Percentiles rank a stretch among this genome's conserved stretches.
These are phyloP conservation scores for Musa troglodytarum DNA, from an alignment of 176 grass and related monocot genomes.

Conservation along the genomic window DNA sequence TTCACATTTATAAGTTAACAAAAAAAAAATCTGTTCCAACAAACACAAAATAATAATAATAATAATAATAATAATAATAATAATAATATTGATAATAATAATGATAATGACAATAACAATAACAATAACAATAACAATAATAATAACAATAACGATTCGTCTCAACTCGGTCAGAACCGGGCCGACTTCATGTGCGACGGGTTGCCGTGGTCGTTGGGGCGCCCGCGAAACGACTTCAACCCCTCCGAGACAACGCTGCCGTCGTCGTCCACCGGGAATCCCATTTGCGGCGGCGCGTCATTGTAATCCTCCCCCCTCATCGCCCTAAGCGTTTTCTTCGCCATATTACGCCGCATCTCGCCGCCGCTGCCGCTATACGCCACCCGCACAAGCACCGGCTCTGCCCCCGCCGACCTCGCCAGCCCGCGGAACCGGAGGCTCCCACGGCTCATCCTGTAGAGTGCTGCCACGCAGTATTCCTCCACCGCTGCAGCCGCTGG, in stretches of 20 bases:
- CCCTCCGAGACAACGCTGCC: conserved; percentile 76
- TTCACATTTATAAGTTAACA: too few relatives aligned
- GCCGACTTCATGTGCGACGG: conserved; percentile 36
- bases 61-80: too few relatives aligned
- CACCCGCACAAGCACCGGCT: conserved; percentile 47
- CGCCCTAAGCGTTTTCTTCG: conserved; percentile 51
- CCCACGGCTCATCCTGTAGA: conserved; percentile 76
- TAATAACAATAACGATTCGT: background rate
- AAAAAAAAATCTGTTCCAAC: too few relatives aligned
- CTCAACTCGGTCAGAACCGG: conserved; percentile 45
- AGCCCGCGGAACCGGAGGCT: conserved; percentile 73
- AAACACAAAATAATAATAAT: too few relatives aligned
- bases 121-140: too few relatives aligned
- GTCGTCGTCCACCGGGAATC: conserved; percentile 12
- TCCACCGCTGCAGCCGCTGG: conserved; percentile 25
- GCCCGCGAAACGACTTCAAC: conserved; percentile 61
- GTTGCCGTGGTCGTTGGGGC: conserved; percentile 27
- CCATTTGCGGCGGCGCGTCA: background rate
- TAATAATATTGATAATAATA: too few relatives aligned
- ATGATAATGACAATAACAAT: too few relatives aligned
- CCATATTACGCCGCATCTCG: conserved; percentile 58
- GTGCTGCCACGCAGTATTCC: conserved; percentile 59
- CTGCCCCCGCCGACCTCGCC: conserved; percentile 48
- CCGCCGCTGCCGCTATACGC: conserved; percentile 27
- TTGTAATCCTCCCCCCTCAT: conserved; percentile 48